Percentiles rank a stretch among this genome's conserved stretches.
phyloP scores from a whole-genome alignment of 768 basidiomycete genomes.

The Chiua virens region DNA sequence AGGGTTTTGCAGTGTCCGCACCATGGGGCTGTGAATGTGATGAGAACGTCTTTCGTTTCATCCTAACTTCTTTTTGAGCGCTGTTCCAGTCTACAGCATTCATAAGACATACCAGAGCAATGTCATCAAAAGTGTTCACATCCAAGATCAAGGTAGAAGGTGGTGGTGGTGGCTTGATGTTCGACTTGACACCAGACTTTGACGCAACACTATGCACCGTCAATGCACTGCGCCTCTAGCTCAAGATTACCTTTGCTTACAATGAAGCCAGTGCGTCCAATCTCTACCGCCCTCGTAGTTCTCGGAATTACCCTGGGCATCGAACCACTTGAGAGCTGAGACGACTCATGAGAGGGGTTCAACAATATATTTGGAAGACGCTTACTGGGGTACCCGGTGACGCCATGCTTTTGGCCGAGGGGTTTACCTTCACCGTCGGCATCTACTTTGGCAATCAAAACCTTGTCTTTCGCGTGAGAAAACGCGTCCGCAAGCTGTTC shows the following conservation, averaged over 20 bases:
- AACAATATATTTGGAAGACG: background rate
- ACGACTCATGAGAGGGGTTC: slow-evolving; percentile 9
- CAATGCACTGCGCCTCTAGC: background rate
- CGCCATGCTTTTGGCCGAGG: slow-evolving; percentile 74
- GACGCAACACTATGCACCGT: slow-evolving; percentile 55
- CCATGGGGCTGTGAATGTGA: slow-evolving; percentile 84
- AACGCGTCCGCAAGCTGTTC: slow-evolving; percentile 92
- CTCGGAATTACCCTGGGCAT: slow-evolving; percentile 60
- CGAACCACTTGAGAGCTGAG: slow-evolving; percentile 90
- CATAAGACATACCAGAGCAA: slow-evolving; percentile 55
- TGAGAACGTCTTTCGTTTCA: slow-evolving; percentile 75
- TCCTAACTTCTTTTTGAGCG: slow-evolving; percentile 42
- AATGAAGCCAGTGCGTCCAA: slow-evolving; percentile 73
- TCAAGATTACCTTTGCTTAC: slow-evolving; percentile 43
- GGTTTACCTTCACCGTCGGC: slow-evolving; percentile 85
- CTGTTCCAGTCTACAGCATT: background rate
- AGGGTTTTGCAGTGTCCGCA: slow-evolving; percentile 94
- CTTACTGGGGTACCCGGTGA: slow-evolving; percentile 86
- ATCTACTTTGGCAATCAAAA: slow-evolving; percentile 89
- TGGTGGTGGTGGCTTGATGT: slow-evolving; percentile 80
- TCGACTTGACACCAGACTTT: slow-evolving; percentile 83
- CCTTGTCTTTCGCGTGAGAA: slow-evolving; percentile 72
- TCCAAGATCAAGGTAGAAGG: slow-evolving; percentile 69
- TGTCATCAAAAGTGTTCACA: slow-evolving; percentile 68
- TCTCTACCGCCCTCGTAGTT: slow-evolving; percentile 80